Evolutionary conservation across 305 asterid genomes (phyloP).

Genomic region (Fraxinus sp.): DNA sequence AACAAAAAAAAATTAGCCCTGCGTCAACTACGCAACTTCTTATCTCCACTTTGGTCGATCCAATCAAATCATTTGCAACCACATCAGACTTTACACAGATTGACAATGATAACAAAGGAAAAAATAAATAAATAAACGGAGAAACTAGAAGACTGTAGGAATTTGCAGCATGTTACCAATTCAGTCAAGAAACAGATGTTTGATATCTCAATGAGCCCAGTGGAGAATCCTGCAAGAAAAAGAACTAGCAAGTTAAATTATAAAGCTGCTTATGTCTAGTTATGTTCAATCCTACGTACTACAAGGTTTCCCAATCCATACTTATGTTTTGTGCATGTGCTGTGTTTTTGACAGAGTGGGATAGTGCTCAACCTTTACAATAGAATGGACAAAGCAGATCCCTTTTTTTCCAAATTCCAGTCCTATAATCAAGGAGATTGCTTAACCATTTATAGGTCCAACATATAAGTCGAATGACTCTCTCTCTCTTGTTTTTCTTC

Average conservation of each 20-base stretch:
- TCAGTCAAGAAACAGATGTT: slow-evolving; percentile 47
- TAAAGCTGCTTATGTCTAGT: background rate
- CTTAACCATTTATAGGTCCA: slow-evolving; percentile 34
- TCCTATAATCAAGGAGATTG: slow-evolving; percentile 23
- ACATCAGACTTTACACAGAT: background rate
- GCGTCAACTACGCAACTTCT: background rate
- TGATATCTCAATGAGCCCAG: slow-evolving; percentile 49
- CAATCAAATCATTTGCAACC: background rate
- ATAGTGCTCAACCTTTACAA: slow-evolving; percentile 1
- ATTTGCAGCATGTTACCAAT: slow-evolving; percentile 37
- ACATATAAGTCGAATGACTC: background rate
- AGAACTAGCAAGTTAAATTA: background rate
- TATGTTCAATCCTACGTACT: background rate
- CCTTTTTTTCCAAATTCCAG: slow-evolving; percentile 11
- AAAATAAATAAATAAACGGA: background rate
- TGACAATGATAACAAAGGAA: background rate
- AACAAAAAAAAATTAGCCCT: background rate
- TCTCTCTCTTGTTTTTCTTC: slow-evolving; percentile 22
- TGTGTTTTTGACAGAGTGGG: background rate
- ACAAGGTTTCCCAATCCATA: background rate
- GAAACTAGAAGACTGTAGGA: background rate
- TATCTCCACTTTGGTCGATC: background rate
- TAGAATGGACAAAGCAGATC: slow-evolving; percentile 25
- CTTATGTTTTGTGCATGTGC: background rate
- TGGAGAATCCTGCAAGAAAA: slow-evolving; percentile 9